Percentiles rank a stretch among this genome's conserved stretches.
Evolutionary conservation across 345 rosid species (phyloP).

Genomic region (Diplotaxis tenuifolia): DNA sequence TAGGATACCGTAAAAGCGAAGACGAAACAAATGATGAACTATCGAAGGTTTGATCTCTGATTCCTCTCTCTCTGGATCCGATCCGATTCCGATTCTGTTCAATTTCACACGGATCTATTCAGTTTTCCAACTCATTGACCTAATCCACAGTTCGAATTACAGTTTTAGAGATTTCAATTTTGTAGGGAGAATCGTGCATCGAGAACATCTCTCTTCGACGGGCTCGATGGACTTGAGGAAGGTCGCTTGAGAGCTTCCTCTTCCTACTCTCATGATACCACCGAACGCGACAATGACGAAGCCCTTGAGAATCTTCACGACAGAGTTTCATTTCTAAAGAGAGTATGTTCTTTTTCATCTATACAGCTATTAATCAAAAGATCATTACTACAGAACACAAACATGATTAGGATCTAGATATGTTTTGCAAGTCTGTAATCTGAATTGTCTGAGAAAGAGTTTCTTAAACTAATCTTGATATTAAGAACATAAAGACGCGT

Average conservation of each 20-base stretch:
- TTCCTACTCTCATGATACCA: conserved; percentile 47
- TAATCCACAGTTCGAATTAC: not conserved
- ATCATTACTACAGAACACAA: not conserved
- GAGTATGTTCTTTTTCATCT: conserved; percentile 41
- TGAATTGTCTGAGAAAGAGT: not conserved
- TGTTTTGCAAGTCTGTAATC: not conserved
- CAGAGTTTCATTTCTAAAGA: conserved; percentile 70
- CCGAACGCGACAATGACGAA: conserved; percentile 69
- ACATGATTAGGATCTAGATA: not conserved
- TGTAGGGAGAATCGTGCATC: conserved; percentile 68
- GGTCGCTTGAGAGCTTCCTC: conserved; percentile 67
- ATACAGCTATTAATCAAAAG: not conserved
- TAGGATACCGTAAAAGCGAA: not conserved
- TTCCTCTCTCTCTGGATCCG: not conserved
- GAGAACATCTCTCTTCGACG: conserved; percentile 62
- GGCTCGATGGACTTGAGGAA: conserved; percentile 73
- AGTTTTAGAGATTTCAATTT: not conserved
- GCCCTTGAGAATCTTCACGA: conserved; percentile 64
- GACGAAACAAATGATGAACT: conserved; percentile 16
- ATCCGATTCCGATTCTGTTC: not conserved
- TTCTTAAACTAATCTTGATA: not conserved
- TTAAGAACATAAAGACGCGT: no score
- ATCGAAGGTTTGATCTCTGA: conserved; percentile 34
- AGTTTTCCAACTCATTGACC: not conserved
- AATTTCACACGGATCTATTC: conserved; percentile 18